Evolutionary conservation across 2,329 filamentous ascomycete genomes (phyloP).

Genomic region (Cercospora sp.): DNA sequence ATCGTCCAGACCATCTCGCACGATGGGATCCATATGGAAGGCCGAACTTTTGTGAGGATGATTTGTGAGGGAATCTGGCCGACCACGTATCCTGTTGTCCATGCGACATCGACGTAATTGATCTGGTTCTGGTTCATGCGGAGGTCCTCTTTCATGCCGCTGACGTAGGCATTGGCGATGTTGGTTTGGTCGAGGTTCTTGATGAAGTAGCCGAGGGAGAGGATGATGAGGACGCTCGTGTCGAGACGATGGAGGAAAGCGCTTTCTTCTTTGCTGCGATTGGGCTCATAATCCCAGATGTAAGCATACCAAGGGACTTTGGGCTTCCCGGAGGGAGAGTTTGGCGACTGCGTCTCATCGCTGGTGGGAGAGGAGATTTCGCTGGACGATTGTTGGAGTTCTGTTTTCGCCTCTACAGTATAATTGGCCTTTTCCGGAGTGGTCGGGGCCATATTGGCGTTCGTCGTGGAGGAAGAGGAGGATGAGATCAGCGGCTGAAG

Average conservation of each 20-base stretch:
- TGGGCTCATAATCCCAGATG: constrained; percentile 53
- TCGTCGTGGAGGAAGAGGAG: background rate
- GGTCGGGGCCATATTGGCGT: background rate
- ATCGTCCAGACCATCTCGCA: constrained; percentile 53
- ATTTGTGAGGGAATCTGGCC: constrained; percentile 36
- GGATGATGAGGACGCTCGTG: constrained; percentile 51
- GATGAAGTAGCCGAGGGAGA: constrained; percentile 53
- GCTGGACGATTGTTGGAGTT: constrained; percentile 5
- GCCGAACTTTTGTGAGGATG: constrained; percentile 52
- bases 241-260: constrained; percentile 41
- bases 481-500: background rate
- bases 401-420: background rate
- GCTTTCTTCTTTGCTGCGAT: constrained; percentile 37
- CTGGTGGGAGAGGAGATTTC: background rate
- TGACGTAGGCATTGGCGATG: constrained; percentile 49
- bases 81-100: constrained; percentile 57
- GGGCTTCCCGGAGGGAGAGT: background rate
- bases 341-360: background rate
- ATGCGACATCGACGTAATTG: constrained; percentile 58
- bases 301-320: constrained; percentile 38
- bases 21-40: constrained; percentile 52
- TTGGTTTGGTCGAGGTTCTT: constrained; percentile 47
- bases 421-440: background rate
- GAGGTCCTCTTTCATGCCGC: constrained; percentile 56
- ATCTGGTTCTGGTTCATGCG: constrained; percentile 56